phyloP scores from a whole-genome alignment of 208 protist species.

The Leishmania martiniquensis region DNA sequence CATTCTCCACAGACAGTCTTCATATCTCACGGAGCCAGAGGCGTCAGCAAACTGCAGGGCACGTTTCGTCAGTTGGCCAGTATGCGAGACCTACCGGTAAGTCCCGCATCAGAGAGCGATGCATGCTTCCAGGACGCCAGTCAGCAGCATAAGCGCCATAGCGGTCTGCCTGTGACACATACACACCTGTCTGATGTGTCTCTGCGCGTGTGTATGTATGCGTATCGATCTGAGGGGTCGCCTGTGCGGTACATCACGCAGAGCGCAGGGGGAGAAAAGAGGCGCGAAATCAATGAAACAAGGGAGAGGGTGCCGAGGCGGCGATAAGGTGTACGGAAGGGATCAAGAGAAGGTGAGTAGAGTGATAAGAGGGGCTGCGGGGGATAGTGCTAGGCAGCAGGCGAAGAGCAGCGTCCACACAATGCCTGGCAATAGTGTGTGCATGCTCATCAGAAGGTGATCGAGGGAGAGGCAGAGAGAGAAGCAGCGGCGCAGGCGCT shows the following conservation, averaged over 20 bases:
- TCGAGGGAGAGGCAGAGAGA: too few relatives aligned
- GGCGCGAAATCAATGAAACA: background rate
- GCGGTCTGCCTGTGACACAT: background rate
- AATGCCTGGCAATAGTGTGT: background rate
- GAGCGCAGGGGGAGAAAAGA: background rate
- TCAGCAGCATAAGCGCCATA: conserved; percentile 5
- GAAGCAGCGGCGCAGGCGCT: background rate
- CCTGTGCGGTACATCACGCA: background rate
- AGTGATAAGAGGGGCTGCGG: background rate
- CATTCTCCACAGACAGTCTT: conserved; percentile 33
- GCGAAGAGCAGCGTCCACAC: background rate
- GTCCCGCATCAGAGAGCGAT: conserved; percentile 10
- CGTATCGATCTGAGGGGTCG: background rate
- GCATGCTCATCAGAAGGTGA: background rate
- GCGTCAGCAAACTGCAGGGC: conserved; percentile 1
- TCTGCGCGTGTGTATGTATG: background rate
- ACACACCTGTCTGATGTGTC: background rate
- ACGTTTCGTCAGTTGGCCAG: conserved; percentile 9
- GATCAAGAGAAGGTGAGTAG: background rate
- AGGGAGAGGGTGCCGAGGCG: background rate
- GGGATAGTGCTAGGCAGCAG: background rate
- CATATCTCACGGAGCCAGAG: background rate
- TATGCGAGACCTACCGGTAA: conserved; percentile 21
- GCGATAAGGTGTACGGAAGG: background rate
- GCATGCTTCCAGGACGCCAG: conserved; percentile 2